Conservation (phyloP, 2,329 filamentous ascomycete genomes). For the Stachybotrys chartarum region DNA sequence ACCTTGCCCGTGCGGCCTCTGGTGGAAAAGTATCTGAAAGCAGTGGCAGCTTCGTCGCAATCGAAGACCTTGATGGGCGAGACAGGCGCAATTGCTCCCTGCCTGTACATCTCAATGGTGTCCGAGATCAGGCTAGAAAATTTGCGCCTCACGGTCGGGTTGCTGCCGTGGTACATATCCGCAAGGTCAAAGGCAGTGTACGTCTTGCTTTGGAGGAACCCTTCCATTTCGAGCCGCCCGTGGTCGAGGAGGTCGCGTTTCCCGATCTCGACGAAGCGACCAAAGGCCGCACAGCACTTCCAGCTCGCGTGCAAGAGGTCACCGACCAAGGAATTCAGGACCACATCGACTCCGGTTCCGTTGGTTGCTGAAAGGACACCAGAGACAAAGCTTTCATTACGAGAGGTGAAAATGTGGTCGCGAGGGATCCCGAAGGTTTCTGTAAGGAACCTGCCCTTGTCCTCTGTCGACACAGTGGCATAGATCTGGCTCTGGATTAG, state of each 20-base stretch:
- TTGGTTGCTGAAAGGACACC: conserved; percentile 18
- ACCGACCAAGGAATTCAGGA: conserved; percentile 27
- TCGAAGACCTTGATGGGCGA: conserved; percentile 7
- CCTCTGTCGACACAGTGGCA: conserved; percentile 3
- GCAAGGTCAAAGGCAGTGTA: conserved; percentile 35
- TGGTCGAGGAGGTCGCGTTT: conserved; percentile 26
- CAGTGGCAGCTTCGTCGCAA: conserved; percentile 6
- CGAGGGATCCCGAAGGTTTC: conserved; percentile 18
- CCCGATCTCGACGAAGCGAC: conserved; percentile 32
- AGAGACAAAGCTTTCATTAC: conserved; percentile 18
- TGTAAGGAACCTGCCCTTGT: background rate
- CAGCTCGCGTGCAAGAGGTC: conserved; percentile 24
- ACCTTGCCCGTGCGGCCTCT: conserved; percentile 23
- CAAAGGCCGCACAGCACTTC: conserved; percentile 25
- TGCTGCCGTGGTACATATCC: background rate
- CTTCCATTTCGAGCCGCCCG: conserved; percentile 23
- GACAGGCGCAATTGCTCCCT: conserved; percentile 5
- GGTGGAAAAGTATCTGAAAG: conserved; percentile 9
- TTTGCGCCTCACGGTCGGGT: background rate
- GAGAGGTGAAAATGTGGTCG: conserved; percentile 25
- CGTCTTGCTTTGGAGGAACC: conserved; percentile 27
- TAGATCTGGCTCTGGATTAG: too few species aligned
- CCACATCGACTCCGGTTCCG: conserved; percentile 24
- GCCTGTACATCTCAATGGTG: conserved; percentile 8
- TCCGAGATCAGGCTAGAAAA: background rate